A percentile compares a stretch with the other conserved stretches of the same genome.
These are phyloP conservation scores for Shiraia sp. DNA, from an alignment of 2,329 filamentous ascomycete species.

Conservation along the genomic window DNA sequence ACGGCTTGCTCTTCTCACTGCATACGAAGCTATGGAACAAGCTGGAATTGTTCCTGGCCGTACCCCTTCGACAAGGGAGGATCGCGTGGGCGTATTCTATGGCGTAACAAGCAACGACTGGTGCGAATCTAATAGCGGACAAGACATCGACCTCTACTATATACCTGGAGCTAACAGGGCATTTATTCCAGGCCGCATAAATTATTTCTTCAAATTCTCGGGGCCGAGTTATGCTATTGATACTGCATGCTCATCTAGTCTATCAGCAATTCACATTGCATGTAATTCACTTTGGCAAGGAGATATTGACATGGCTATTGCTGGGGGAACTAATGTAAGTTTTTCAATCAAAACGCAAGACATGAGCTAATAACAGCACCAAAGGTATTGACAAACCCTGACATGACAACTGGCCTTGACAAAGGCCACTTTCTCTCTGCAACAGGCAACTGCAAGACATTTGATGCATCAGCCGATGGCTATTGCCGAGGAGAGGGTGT, in stretches of 20 bases:
- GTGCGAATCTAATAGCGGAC: conserved; percentile 18
- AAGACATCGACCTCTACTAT: conserved; percentile 56
- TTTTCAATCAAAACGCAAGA: too few relatives aligned
- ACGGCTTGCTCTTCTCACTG: conserved; percentile 17
- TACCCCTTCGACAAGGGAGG: conserved; percentile 26
- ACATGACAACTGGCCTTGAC: conserved; percentile 50
- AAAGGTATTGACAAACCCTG: conserved; percentile 23
- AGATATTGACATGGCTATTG: conserved; percentile 21
- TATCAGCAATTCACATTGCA: conserved; percentile 25
- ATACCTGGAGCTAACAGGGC: conserved; percentile 58
- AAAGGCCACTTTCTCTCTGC: conserved; percentile 27
- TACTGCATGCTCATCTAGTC: conserved; percentile 11
- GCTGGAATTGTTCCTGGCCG: conserved; percentile 26
- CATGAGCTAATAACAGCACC: too few relatives aligned
- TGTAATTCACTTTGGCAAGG: conserved; percentile 23
- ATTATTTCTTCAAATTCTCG: conserved; percentile 31
- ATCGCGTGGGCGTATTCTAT: conserved; percentile 40
- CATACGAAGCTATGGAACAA: conserved; percentile 27
- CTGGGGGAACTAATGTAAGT: conserved; percentile 30
- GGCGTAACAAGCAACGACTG: conserved; percentile 40
- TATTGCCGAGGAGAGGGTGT: conserved; percentile 42
- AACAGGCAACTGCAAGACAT: conserved; percentile 36
- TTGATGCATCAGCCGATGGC: conserved; percentile 37
- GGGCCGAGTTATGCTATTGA: conserved; percentile 17
- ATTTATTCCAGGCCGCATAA: conserved; percentile 55